These are phyloP conservation scores for Danielia reshetovae DNA, from an alignment of 805 yeast genomes.

Conservation along the genomic window DNA sequence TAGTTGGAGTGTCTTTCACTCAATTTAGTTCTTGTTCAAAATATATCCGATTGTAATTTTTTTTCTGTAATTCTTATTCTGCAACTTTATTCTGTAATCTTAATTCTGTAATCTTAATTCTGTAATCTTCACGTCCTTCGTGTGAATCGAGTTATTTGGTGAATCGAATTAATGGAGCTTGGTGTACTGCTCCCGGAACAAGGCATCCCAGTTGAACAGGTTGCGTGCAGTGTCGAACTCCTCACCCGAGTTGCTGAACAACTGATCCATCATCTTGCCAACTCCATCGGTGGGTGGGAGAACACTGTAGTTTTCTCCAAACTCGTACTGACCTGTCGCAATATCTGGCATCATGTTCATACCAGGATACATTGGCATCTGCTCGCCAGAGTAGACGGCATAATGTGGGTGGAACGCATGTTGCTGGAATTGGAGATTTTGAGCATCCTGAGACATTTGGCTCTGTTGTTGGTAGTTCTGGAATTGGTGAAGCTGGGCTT, in stretches of 20 bases:
- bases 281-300: not conserved
- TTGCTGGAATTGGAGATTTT: not conserved
- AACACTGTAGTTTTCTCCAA: not conserved
- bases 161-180: not conserved
- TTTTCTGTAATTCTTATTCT: too few species aligned
- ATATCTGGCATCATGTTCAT: not conserved
- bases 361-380: not conserved
- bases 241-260: conserved; percentile 13
- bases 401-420: not conserved
- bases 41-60: too few species aligned
- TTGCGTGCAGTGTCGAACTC: conserved; percentile 9
- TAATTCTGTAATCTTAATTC: too few species aligned
- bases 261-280: conserved; percentile 2
- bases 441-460: not conserved
- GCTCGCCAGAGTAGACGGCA: not conserved
- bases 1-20: too few species aligned
- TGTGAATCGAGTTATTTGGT: too few species aligned
- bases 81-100: too few species aligned
- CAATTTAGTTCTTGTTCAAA: too few species aligned
- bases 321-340: too few species aligned
- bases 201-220: conserved; percentile 11
- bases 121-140: too few species aligned
- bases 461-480: not conserved
- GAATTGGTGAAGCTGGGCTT: not conserved
- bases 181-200: conserved; percentile 5